Evolutionary conservation across 2,329 filamentous ascomycete genomes (phyloP), one percentile per base, ranked within the genome.

Genomic region (Colletotrichum sp.): DNA sequence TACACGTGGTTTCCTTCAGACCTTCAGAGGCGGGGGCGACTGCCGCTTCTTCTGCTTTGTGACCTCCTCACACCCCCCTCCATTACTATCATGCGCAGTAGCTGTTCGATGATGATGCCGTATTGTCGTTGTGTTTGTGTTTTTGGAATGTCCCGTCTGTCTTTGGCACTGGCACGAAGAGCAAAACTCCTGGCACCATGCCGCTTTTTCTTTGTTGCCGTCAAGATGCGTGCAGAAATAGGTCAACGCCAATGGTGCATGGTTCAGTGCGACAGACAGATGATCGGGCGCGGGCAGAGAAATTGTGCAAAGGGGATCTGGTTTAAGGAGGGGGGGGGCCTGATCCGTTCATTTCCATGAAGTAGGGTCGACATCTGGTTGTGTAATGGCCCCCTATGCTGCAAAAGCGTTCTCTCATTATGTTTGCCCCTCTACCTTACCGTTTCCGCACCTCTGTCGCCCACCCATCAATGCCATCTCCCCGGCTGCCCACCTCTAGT

Each of bases 381-480:
- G 43, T 48, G n/a, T 22, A 10, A n/a, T 76, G 64, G 58, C 74
- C 71, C 65, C 73, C 70, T n/a, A n/a, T 32, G 32, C 55, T 56
- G 43, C 25, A 32, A 66, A 55, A 39, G 58, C 65, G 34, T 60
- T 74, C 69, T 48, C 43, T 68, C 56, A 34, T 75, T 77, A 75
- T 66, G 39, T 56, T 77, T 12, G 43, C 43, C 43, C 43, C n/a
- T n/a, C 71, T 71, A 69, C 75, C 79, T 85, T 88, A 96, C 87
- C 94, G 91, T 87, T 93, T 94, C 88, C 97, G 96, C 80, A 98
- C 91, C 87, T 98, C 96, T 55, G 89, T 93, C 10, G 95, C 93
- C 96, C 96, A 98, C 5, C 96, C 96, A 71, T 98, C 95, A 81
- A 98, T 98, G 1, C 95, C 96, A 74, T 98, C 96, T 2, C 96